Evolutionary conservation across 106 monocot genomes (phyloP).

Genomic region (Allium cepa): DNA sequence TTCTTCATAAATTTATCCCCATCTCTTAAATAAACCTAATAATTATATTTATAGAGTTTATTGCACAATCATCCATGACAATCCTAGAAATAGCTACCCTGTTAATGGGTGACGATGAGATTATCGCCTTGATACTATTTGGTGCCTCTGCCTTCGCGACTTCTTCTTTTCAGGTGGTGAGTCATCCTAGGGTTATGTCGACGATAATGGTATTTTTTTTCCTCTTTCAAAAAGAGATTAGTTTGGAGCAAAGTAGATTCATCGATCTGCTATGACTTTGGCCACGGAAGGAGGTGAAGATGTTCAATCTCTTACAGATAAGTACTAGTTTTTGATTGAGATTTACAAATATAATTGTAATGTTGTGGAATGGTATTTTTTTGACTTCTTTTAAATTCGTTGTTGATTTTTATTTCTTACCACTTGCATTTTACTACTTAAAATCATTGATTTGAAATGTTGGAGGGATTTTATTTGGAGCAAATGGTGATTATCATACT

Average conservation of each 20-base stretch:
- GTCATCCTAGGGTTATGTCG: conserved; percentile 23
- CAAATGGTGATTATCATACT: too few species aligned
- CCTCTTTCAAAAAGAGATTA: conserved; percentile 88
- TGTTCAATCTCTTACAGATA: conserved; percentile 33
- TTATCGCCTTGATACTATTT: conserved; percentile 1
- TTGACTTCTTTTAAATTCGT: neutral
- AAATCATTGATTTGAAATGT: too few species aligned
- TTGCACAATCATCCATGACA: neutral
- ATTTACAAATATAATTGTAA: conserved; percentile 95
- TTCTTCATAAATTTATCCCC: neutral
- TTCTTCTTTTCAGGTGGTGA: neutral
- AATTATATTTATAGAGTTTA: neutral
- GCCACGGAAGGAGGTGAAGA: conserved; percentile 64
- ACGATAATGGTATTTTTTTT: conserved; percentile 79
- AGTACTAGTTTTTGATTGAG: conserved; percentile 64
- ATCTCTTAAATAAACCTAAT: neutral
- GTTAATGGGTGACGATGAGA: neutral
- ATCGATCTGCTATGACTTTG: conserved; percentile 63
- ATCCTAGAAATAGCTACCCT: conserved; percentile 8
- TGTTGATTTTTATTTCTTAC: too few species aligned
- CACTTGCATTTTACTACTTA: too few species aligned
- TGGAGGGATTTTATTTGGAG: too few species aligned
- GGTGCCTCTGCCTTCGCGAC: conserved; percentile 5
- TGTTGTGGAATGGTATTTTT: conserved; percentile 87
- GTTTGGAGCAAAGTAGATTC: conserved; percentile 74